Evolutionary conservation across 192 early-diverging fungal species (phyloP), one percentile per base, ranked within the genome.

Genomic region (Thoreauomyces humboldtii): DNA sequence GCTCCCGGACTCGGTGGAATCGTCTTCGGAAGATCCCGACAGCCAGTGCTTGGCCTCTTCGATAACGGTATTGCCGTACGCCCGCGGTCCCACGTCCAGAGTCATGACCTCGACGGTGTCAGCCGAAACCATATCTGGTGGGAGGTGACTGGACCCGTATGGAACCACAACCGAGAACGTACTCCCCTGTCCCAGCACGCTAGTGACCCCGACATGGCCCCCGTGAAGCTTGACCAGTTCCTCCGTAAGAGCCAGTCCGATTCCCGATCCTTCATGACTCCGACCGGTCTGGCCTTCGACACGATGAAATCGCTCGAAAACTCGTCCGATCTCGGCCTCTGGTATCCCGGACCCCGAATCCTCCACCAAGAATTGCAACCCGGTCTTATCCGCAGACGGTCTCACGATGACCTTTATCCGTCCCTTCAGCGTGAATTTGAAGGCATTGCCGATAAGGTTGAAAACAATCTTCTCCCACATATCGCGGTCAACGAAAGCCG

Each of bases 401-500:
- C 66, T 46, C 6, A 66, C 41, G 4, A 19, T 42, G 1, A 66
- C 64, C 12, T 59, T 68, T 14, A 61, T 84, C 53, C 28, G 65
- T 45, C 33, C 76, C 48, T 52, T 71, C 63, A 59, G 50, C 28
- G 70, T 83, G 76, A 66, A 81, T 69, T 65, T 81, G 72, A 60
- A 77, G 14, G 82, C 76, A 19, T 79, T 75, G 4, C 79, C 77
- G n/a, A 83, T 69, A 34, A 87, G 50, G 42, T 87, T 87, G 43
- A 85, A 79, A 27, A 87, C 67, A 24, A 87, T 79, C n/a, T 81
- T 82, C 48, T 79, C 74, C 71, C 77, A 85, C 81, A 87, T 85
- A 43, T 85, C 83, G 12, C 66, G 64, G 50, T 87, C 85, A 3
- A 87, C 62, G 63, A 66, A 87, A 1, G 64, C 42, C 24, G 14